These are phyloP conservation scores for Yamadazyma kanchanaburiensis DNA, from an alignment of 1,139 yeast genomes.

Conservation along the genomic window DNA sequence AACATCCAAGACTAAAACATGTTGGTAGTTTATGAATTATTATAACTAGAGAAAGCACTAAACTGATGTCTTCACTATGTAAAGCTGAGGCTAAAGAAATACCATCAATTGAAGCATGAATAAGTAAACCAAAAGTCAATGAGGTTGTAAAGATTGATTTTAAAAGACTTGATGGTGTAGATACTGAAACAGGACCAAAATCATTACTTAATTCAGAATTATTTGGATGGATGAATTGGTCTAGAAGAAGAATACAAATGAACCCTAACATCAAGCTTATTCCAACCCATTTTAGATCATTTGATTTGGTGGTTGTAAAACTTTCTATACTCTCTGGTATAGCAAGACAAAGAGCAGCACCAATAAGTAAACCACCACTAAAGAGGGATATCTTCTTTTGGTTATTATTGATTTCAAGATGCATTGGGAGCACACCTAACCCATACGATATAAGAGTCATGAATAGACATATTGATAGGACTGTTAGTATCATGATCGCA, in stretches of 20 bases:
- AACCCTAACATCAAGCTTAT: constrained; percentile 10
- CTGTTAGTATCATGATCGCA: constrained; percentile 10
- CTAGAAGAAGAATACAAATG: constrained; percentile 12
- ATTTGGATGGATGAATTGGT: constrained; percentile 5
- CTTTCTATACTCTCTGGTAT: constrained; percentile 69
- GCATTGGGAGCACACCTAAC: constrained; percentile 31
- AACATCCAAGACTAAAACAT: constrained; percentile 62
- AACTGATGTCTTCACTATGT: constrained; percentile 38
- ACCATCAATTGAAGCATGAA: constrained; percentile 74
- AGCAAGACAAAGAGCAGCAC: constrained; percentile 62
- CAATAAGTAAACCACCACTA: constrained; percentile 62
- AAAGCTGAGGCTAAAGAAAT: constrained; percentile 68
- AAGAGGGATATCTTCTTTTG: constrained; percentile 35
- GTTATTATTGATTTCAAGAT: constrained; percentile 12
- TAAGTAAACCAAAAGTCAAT: constrained; percentile 57
- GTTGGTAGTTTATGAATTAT: constrained; percentile 76
- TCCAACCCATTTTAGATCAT: constrained; percentile 16
- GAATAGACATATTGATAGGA: constrained; percentile 11
- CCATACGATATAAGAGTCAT: constrained; percentile 31
- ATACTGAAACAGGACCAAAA: constrained; percentile 6
- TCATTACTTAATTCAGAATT: constrained; percentile 5
- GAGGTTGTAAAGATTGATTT: constrained; percentile 29
- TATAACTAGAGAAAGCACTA: constrained; percentile 57
- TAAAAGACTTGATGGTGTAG: constrained; percentile 6
- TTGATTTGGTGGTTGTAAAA: constrained; percentile 25